Percentiles rank a stretch among this genome's conserved stretches.
These are phyloP conservation scores for Ganoderma meredithae DNA, from an alignment of 1,284 basidiomycete species.

Conservation along the genomic window DNA sequence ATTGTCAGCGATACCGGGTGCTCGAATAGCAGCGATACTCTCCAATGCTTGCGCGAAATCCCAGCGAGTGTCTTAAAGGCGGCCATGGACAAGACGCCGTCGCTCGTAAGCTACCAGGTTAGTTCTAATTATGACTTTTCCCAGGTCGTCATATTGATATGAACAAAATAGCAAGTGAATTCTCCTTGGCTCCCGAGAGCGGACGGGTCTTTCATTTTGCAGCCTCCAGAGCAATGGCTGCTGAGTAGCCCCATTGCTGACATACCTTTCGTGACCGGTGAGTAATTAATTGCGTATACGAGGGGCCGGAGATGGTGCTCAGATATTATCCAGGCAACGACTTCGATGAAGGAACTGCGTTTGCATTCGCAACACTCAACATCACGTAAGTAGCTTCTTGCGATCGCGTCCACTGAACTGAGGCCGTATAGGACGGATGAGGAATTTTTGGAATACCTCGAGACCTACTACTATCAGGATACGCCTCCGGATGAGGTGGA, in stretches of 20 bases:
- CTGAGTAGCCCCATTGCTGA: conserved; percentile 31
- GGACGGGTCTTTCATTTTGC: conserved; percentile 47
- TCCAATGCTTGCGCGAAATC: conserved; percentile 50
- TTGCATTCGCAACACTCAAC: conserved; percentile 36
- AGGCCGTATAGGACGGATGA: conserved; percentile 26
- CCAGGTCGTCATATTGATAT: no score
- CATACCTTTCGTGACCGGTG: conserved; percentile 38
- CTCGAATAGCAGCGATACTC: conserved; percentile 41
- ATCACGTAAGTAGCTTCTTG: conserved; percentile 27
- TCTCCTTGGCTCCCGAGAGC: conserved; percentile 45
- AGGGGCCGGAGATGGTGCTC: not conserved
- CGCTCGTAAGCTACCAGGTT: conserved; percentile 40
- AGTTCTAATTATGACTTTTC: not conserved
- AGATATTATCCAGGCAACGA: conserved; percentile 33
- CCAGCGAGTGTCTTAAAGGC: conserved; percentile 41
- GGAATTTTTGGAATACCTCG: conserved; percentile 29
- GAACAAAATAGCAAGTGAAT: conserved; percentile 18
- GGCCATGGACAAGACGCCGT: conserved; percentile 43
- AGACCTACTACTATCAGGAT: conserved; percentile 19
- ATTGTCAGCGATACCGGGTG: conserved; percentile 45
- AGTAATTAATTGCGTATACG: not conserved
- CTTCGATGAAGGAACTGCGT: conserved; percentile 45
- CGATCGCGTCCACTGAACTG: not conserved
- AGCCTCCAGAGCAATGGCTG: conserved; percentile 24
- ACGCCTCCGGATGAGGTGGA: conserved; percentile 10